Conservation (phyloP, 129 eudicot genomes). For the Deinandra increscens region DNA sequence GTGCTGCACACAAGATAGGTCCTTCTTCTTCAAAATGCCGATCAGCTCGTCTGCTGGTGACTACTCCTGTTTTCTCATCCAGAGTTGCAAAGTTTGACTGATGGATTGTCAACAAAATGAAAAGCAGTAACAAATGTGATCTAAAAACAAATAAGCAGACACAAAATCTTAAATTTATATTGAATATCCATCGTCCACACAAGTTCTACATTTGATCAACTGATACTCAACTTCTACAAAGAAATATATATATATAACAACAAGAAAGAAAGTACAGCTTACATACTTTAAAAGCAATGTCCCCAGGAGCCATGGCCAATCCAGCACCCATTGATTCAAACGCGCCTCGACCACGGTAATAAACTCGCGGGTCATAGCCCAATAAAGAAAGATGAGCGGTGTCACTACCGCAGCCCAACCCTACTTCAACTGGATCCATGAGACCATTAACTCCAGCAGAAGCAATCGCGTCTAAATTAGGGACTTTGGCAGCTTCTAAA, state of each 20-base stretch:
- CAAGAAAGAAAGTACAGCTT: neutral
- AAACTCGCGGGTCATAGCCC: conserved; percentile 91
- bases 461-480: conserved; percentile 82
- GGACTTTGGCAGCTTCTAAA: conserved; percentile 64
- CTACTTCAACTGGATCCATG: conserved; percentile 97
- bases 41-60: conserved; percentile 89
- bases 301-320: conserved; percentile 93
- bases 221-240: neutral
- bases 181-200: neutral
- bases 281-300: conserved; percentile 88
- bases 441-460: conserved; percentile 92
- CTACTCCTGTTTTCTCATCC: conserved; percentile 84
- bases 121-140: neutral
- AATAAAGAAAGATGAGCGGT: conserved; percentile 87
- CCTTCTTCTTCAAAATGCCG: conserved; percentile 99
- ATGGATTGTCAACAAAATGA: conserved; percentile 7
- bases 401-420: conserved; percentile 89
- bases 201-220: neutral
- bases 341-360: conserved; percentile 94
- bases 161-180: conserved; percentile 3
- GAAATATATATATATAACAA: neutral
- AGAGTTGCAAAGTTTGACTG: conserved; percentile 96
- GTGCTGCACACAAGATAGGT: conserved; percentile 88
- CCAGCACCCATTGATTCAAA: conserved; percentile 99
- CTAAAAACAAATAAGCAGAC: conserved; percentile 20